phyloP scores from a whole-genome alignment of 2,329 filamentous ascomycete genomes.

The Aspergillus glaucus region DNA sequence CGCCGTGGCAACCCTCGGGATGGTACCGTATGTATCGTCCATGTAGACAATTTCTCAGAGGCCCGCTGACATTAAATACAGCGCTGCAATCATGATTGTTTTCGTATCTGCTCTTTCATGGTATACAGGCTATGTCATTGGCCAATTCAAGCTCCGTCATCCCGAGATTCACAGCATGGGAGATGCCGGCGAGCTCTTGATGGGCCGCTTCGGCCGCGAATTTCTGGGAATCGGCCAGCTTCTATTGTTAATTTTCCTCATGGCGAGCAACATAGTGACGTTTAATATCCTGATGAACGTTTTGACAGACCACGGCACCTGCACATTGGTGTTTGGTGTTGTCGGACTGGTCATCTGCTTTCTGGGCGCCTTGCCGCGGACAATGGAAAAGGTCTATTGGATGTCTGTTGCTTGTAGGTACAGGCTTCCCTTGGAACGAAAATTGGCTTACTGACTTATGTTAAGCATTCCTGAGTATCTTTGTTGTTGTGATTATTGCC shows the following conservation, averaged over 20 bases:
- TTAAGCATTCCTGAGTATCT: slow-evolving; percentile 56
- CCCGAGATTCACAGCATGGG: slow-evolving; percentile 60
- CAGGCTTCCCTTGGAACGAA: not conserved
- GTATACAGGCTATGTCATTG: slow-evolving; percentile 56
- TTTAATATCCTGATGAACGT: slow-evolving; percentile 63
- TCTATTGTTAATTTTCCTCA: slow-evolving; percentile 61
- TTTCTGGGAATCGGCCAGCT: slow-evolving; percentile 56
- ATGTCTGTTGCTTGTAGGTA: slow-evolving; percentile 52
- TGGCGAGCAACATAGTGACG: slow-evolving; percentile 64
- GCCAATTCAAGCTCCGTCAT: slow-evolving; percentile 51
- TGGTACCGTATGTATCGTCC: slow-evolving; percentile 43
- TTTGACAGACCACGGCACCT: slow-evolving; percentile 55
- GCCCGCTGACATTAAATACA: not conserved
- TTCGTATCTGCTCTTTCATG: slow-evolving; percentile 51
- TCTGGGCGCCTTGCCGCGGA: slow-evolving; percentile 54
- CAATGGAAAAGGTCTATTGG: slow-evolving; percentile 55
- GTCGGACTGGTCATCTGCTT: slow-evolving; percentile 55
- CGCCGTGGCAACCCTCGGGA: slow-evolving; percentile 48
- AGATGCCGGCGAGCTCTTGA: slow-evolving; percentile 59
- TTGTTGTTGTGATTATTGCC: slow-evolving; percentile 57
- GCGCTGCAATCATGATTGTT: slow-evolving; percentile 49
- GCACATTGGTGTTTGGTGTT: slow-evolving; percentile 58
- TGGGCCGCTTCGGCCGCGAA: slow-evolving; percentile 57
- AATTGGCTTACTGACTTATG: slow-evolving; percentile 1
- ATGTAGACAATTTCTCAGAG: not conserved